Conservation (phyloP, 371 early-diverging fungal species). For the Apophysomyces ossiformis region DNA sequence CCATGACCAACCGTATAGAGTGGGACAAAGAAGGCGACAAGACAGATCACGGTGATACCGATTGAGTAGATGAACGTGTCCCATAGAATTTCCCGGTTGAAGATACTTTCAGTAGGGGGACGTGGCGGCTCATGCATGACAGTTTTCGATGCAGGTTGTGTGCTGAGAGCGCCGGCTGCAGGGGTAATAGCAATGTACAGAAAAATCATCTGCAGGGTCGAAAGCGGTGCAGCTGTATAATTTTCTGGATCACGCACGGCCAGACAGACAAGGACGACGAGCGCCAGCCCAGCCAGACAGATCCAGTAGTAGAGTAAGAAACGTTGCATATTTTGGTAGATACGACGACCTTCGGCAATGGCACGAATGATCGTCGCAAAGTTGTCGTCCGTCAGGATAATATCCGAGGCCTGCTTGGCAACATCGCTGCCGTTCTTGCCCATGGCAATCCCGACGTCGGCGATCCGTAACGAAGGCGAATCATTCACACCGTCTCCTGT, state of each 20-base stretch:
- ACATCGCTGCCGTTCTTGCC: slow-evolving; percentile 88
- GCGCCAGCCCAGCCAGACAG: slow-evolving; percentile 44
- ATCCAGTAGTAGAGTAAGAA: slow-evolving; percentile 80
- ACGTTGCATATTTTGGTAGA: slow-evolving; percentile 90
- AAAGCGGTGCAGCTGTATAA: slow-evolving; percentile 64
- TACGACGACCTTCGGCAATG: slow-evolving; percentile 80
- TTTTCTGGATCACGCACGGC: slow-evolving; percentile 75
- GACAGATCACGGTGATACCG: slow-evolving; percentile 62
- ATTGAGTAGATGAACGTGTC: slow-evolving; percentile 28
- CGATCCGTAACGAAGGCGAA: slow-evolving; percentile 84
- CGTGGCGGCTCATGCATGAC: slow-evolving; percentile 87
- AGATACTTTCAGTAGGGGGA: slow-evolving; percentile 61
- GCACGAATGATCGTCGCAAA: slow-evolving; percentile 84
- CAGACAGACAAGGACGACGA: slow-evolving; percentile 66
- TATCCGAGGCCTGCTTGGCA: slow-evolving; percentile 87
- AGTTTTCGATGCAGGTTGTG: slow-evolving; percentile 77
- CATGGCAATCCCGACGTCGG: slow-evolving; percentile 91
- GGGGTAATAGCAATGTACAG: slow-evolving; percentile 55
- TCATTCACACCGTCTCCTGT: slow-evolving; percentile 93
- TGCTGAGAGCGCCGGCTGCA: slow-evolving; percentile 75
- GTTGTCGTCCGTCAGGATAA: slow-evolving; percentile 84
- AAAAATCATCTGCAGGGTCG: slow-evolving; percentile 39
- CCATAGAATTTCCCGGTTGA: slow-evolving; percentile 39
- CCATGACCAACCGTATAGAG: slow-evolving; percentile 55
- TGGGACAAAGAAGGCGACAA: slow-evolving; percentile 58